phyloP scores from a whole-genome alignment of 768 basidiomycete genomes.

The Aureoboletus auriporus region DNA sequence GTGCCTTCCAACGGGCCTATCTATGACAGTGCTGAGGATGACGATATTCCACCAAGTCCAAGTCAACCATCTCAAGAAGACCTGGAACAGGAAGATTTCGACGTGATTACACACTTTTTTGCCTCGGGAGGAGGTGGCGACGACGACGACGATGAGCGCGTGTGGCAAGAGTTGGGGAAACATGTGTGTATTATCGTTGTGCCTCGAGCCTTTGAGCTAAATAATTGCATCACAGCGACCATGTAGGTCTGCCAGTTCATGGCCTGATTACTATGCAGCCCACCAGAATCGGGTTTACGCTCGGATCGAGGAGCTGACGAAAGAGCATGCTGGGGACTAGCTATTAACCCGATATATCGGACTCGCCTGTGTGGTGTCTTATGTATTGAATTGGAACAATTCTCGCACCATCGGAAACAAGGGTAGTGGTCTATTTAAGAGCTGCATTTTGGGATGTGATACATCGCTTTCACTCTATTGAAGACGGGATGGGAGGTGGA shows the following conservation, averaged over 20 bases:
- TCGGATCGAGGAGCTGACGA: conserved; percentile 35
- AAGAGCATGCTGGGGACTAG: conserved; percentile 12
- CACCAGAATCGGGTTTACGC: conserved; percentile 39
- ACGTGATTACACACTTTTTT: conserved; percentile 52
- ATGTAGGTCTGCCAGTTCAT: conserved; percentile 40
- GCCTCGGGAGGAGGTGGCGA: conserved; percentile 48
- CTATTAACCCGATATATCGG: not conserved
- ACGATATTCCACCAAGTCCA: not conserved
- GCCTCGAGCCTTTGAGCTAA: not conserved
- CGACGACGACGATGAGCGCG: conserved; percentile 41
- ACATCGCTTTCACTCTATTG: conserved; percentile 17
- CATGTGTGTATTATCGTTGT: conserved; percentile 34
- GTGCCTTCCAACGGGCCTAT: not conserved
- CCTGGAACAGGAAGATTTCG: conserved; percentile 40
- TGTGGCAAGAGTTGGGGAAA: conserved; percentile 48
- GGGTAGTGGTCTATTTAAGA: conserved; percentile 12
- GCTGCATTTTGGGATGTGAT: conserved; percentile 4
- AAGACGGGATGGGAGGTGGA: conserved; percentile 11
- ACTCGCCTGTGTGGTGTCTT: not conserved
- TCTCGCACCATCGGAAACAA: not conserved
- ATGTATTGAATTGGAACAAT: conserved; percentile 1
- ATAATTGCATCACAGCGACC: conserved; percentile 27
- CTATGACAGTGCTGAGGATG: not conserved
- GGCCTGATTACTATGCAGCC: conserved; percentile 50
- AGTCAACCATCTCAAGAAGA: conserved; percentile 6